Evolutionary conservation across 2,329 filamentous ascomycete species (phyloP).

Genomic region (Apiospora saccharicola): DNA sequence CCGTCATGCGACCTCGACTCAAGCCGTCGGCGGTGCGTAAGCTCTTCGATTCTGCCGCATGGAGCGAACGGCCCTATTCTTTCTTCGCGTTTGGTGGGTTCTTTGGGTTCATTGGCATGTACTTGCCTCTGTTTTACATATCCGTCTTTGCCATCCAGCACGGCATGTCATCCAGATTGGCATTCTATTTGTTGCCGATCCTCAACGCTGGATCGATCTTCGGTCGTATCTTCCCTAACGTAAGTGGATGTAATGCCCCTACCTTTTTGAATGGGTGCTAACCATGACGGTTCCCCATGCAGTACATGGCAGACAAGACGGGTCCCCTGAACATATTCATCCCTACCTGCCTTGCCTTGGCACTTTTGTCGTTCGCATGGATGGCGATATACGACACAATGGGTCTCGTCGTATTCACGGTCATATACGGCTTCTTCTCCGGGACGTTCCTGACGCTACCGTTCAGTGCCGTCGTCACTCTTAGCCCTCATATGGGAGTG

Average conservation of each 20-base stretch:
- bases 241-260: neutral
- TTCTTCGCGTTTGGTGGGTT: slow-evolving; percentile 54
- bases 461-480: neutral
- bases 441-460: slow-evolving; percentile 67
- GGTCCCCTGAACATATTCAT: slow-evolving; percentile 56
- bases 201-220: slow-evolving; percentile 55
- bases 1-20: slow-evolving; percentile 46
- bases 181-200: slow-evolving; percentile 60
- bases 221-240: slow-evolving; percentile 34
- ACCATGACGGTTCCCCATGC: neutral
- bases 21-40: slow-evolving; percentile 49
- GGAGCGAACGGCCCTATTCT: slow-evolving; percentile 54
- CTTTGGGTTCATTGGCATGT: slow-evolving; percentile 66
- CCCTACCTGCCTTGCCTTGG: slow-evolving; percentile 49
- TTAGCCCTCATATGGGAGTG: slow-evolving; percentile 11
- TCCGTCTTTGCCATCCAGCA: slow-evolving; percentile 52
- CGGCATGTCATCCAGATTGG: slow-evolving; percentile 50
- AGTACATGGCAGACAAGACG: slow-evolving; percentile 27
- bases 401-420: slow-evolving; percentile 55
- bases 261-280: neutral
- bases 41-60: slow-evolving; percentile 54
- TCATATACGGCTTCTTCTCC: slow-evolving; percentile 66
- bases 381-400: slow-evolving; percentile 53
- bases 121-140: slow-evolving; percentile 60
- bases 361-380: slow-evolving; percentile 50